Evolutionary conservation across 2,329 filamentous ascomycete genomes (phyloP).

Genomic region (Pseudomassariella vexata): DNA sequence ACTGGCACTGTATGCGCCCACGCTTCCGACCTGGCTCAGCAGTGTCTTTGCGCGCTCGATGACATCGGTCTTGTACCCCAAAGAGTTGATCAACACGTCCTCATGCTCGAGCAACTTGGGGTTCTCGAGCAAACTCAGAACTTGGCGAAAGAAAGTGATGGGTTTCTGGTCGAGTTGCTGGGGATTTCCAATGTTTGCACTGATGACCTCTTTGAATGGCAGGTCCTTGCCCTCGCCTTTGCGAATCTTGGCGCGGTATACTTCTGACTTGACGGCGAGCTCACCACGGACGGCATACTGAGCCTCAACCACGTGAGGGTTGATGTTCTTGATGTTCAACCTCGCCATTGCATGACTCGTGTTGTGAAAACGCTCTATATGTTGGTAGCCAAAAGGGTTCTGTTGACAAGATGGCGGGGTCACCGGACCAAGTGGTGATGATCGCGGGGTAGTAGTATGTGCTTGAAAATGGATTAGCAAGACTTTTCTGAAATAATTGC

Average conservation of each 20-base stretch:
- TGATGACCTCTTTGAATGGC: slow-evolving; percentile 87
- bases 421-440: neutral
- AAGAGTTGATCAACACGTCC: slow-evolving; percentile 64
- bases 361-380: slow-evolving; percentile 4
- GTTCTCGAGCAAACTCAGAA: slow-evolving; percentile 88
- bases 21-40: slow-evolving; percentile 77
- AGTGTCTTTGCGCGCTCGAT: slow-evolving; percentile 77
- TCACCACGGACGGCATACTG: slow-evolving; percentile 97
- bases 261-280: slow-evolving; percentile 86
- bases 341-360: slow-evolving; percentile 24
- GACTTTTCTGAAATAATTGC: no score
- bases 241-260: slow-evolving; percentile 71
- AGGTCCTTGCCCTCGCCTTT: slow-evolving; percentile 52
- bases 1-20: slow-evolving; percentile 94
- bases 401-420: slow-evolving; percentile 4
- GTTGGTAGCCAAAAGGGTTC: neutral
- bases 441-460: slow-evolving; percentile 5
- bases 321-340: slow-evolving; percentile 83
- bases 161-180: slow-evolving; percentile 99
- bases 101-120: slow-evolving; percentile 77
- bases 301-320: slow-evolving; percentile 77
- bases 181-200: slow-evolving; percentile 97
- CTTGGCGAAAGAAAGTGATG: slow-evolving; percentile 98
- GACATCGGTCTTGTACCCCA: slow-evolving; percentile 89
- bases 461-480: no score